Evolutionary conservation across 305 asterid genomes (phyloP).

Genomic region (Vinca major): DNA sequence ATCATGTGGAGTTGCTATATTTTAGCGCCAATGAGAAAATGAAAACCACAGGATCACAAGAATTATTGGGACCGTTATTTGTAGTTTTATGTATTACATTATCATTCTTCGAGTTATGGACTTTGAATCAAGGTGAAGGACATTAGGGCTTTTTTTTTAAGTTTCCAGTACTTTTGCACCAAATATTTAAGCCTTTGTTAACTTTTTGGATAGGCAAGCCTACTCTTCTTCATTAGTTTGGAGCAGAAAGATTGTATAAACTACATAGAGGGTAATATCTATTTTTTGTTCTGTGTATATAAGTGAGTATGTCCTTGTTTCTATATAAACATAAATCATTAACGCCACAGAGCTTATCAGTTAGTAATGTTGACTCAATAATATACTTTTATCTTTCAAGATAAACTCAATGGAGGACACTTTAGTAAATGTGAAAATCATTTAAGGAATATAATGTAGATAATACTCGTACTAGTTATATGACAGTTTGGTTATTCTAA

Average conservation of each 20-base stretch:
- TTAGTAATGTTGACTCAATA: background rate
- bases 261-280: background rate
- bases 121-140: background rate
- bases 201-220: background rate
- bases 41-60: background rate
- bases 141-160: background rate
- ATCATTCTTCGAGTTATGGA: background rate
- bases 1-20: background rate
- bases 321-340: background rate
- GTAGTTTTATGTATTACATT: background rate
- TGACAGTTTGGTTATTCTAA: background rate
- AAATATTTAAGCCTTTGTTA: background rate
- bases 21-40: background rate
- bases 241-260: background rate
- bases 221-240: background rate
- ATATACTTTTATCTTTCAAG: background rate
- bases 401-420: background rate
- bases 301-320: background rate
- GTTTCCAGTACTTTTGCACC: background rate
- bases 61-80: background rate
- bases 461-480: background rate
- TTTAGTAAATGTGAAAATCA: background rate
- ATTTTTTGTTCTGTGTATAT: background rate
- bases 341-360: background rate
- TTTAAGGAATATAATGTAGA: too few relatives aligned